Base-by-base conservation (phyloP, 2,329 filamentous ascomycete genomes). In the Colletotrichum sp. region DNA sequence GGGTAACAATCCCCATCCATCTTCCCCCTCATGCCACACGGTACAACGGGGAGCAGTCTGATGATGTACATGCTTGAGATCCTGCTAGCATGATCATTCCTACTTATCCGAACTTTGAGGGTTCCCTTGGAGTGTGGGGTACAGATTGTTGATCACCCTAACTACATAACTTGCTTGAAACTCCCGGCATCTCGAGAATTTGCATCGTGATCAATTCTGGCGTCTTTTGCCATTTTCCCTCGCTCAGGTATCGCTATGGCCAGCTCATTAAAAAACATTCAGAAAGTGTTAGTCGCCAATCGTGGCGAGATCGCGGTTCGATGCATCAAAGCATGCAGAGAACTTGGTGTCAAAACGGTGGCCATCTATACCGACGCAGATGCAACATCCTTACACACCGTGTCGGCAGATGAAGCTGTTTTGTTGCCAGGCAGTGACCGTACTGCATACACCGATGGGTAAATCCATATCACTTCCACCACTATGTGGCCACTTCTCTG, bases 261-360 rank as follows among this genome's bases (percentile, higher is more conserved):
- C 10, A 52, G 10, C 43, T 21, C 43, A 7, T 21, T 52, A 4
- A 52, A 52, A 7, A 6, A 6, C n/a, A 72, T 68, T 7, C 32
- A 34, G 14, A 72, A 57, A 34, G 78, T 92, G 21, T 82, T 93
- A 14, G 86, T 93, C 64, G 90, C 91, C 12, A 92, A 93, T 80
- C 85, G 91, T 61, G 91, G 90, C 63, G 90, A 92, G 79, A 92
- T 92, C 69, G 89, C 90, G 4, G 85, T 86, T 36, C 87, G 90
- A 34, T 88, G 91, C 71, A 86, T 88, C 79, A 87, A 82, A 21
- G 66, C 66, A 4, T 76, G 79, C 88, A 89, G 88, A 32, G 83
- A 83, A 55, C 82, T 92, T 5, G 84, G 84, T 14, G 85, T 92
- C 72, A 85, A 82, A 63, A 91, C 88, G 0, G 85, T 92, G 71